Percentiles rank a stretch among this genome's conserved stretches.
Conservation (phyloP, 345 rosid species). For the Capsella bursapastoris region DNA sequence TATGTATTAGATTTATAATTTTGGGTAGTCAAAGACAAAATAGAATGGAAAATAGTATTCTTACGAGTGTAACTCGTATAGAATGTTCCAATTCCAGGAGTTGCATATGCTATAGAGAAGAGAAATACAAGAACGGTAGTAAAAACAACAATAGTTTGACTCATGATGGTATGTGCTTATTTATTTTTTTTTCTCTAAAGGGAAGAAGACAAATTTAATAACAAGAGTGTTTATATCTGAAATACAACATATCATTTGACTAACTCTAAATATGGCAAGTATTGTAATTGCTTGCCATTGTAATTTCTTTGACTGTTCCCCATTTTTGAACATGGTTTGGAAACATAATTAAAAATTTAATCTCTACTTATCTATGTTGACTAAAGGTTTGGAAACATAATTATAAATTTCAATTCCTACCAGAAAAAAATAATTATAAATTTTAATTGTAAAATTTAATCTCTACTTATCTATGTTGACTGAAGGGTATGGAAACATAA, state of each 20-base stretch:
- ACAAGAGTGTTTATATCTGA: slow-evolving; percentile 3
- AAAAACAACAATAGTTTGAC: slow-evolving; percentile 7
- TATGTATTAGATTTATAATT: not conserved
- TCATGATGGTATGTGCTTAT: slow-evolving; percentile 16
- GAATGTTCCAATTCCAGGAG: slow-evolving; percentile 42
- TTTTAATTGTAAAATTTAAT: no score
- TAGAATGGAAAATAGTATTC: not conserved
- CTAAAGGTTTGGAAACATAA: not conserved
- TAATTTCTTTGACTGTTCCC: not conserved
- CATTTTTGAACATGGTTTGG: not conserved
- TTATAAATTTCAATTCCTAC: no score
- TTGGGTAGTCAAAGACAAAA: not conserved
- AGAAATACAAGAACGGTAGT: slow-evolving; percentile 26
- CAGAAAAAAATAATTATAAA: no score
- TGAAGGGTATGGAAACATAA: no score
- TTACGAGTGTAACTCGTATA: slow-evolving; percentile 36
- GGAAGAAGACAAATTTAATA: not conserved
- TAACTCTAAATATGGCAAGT: slow-evolving; percentile 5
- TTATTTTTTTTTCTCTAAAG: not conserved
- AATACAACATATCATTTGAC: not conserved
- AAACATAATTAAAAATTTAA: no score
- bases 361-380: not conserved
- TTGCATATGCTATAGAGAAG: slow-evolving; percentile 29
- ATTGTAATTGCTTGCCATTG: slow-evolving; percentile 15
- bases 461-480: no score